phyloP scores from a whole-genome alignment of 2,329 filamentous ascomycete species.

The Zymoseptoria crescenta region DNA sequence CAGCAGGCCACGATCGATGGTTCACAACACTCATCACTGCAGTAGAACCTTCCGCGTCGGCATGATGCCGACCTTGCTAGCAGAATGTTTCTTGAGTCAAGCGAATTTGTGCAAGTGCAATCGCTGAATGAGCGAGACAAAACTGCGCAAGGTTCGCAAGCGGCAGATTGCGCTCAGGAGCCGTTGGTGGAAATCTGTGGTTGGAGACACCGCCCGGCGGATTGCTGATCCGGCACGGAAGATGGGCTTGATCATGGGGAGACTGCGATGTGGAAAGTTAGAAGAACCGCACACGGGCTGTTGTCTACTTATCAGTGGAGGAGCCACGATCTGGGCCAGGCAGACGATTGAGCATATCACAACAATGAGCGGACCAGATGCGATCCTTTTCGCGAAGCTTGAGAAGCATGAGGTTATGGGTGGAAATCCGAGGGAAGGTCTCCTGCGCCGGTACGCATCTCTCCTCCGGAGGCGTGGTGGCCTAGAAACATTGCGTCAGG shows the following conservation, averaged over 20 bases:
- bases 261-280: background rate
- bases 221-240: background rate
- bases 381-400: no score
- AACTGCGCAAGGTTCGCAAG: background rate
- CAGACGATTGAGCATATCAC: background rate
- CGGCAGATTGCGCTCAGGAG: background rate
- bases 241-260: background rate
- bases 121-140: background rate
- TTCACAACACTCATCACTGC: background rate
- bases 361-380: background rate
- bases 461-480: background rate
- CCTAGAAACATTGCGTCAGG: background rate
- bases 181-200: background rate
- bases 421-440: no score
- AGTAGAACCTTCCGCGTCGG: background rate
- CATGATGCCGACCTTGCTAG: background rate
- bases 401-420: no score
- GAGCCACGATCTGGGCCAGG: background rate
- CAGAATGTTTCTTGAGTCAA: background rate
- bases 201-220: background rate
- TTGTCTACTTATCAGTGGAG: background rate
- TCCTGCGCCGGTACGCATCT: background rate
- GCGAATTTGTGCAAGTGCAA: background rate
- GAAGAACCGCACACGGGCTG: background rate
- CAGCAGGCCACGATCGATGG: background rate